A percentile compares a stretch with the other conserved stretches of the same genome.
These are phyloP conservation scores for Neurospora sp. DNA, from an alignment of 495 filamentous ascomycete species.

Conservation along the genomic window DNA sequence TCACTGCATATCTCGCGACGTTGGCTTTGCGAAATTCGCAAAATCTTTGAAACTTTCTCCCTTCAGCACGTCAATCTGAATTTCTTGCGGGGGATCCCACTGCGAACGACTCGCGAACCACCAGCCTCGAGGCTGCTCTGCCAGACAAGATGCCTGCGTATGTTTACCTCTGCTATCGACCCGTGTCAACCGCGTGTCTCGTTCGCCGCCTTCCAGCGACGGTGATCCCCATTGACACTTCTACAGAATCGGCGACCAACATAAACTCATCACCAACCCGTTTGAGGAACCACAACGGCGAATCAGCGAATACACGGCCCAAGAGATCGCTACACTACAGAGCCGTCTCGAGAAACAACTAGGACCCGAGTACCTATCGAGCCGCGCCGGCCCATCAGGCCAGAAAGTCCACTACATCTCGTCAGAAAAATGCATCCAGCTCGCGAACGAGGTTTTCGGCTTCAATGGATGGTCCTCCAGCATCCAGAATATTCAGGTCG, in stretches of 20 bases:
- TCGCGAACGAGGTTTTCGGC: constrained; percentile 96
- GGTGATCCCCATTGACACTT: not conserved
- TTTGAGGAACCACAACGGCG: constrained; percentile 61
- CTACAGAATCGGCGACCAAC: constrained; percentile 70
- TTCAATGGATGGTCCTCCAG: constrained; percentile 97
- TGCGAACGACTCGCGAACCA: not conserved
- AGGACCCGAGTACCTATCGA: constrained; percentile 93
- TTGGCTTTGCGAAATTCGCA: not conserved
- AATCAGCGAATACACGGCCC: constrained; percentile 73
- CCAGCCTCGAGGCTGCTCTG: not conserved
- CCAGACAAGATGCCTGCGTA: constrained; percentile 33
- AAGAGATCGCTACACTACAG: constrained; percentile 82
- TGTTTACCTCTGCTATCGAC: constrained; percentile 10
- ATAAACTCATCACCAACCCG: constrained; percentile 54
- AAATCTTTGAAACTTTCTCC: not conserved
- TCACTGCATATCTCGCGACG: not conserved
- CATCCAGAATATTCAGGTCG: constrained; percentile 80
- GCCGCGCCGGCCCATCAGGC: constrained; percentile 67
- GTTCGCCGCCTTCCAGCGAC: not conserved
- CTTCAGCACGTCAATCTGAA: not conserved
- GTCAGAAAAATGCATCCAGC: constrained; percentile 86
- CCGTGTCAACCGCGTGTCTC: not conserved
- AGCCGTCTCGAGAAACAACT: constrained; percentile 80
- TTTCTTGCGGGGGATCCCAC: not conserved
- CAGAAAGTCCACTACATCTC: constrained; percentile 84